Evolutionary conservation across 179 eudicot species (phyloP).

Genomic region (Nepenthes alata): DNA sequence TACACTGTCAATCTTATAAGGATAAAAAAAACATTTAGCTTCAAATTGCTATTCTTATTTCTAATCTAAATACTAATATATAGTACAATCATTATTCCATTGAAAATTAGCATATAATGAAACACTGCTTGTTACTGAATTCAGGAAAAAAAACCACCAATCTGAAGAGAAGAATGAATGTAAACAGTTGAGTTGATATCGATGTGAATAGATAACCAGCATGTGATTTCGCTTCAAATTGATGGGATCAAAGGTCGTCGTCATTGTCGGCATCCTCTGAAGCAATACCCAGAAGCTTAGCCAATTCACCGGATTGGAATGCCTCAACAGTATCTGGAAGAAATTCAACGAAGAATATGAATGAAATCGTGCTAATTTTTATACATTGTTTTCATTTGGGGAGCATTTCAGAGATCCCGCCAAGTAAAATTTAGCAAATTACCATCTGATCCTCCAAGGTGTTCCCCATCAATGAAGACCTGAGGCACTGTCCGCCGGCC

Average conservation of each 20-base stretch:
- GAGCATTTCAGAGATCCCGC: neutral
- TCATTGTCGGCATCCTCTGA: conserved; percentile 29
- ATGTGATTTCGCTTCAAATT: neutral
- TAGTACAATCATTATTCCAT: too few relatives aligned
- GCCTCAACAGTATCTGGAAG: conserved; percentile 72
- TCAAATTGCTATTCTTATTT: too few relatives aligned
- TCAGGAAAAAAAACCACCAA: too few relatives aligned
- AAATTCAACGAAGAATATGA: neutral
- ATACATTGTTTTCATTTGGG: too few relatives aligned
- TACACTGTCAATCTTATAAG: too few relatives aligned
- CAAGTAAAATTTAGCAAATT: conserved; percentile 9
- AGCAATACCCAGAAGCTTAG: conserved; percentile 60
- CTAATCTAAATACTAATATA: too few relatives aligned
- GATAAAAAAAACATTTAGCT: too few relatives aligned
- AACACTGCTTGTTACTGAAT: too few relatives aligned
- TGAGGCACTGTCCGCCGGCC: conserved; percentile 95
- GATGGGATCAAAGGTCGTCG: conserved; percentile 6
- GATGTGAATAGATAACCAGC: neutral
- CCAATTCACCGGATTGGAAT: conserved; percentile 65
- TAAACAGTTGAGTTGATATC: neutral
- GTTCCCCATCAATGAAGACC: conserved; percentile 86
- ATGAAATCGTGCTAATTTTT: too few relatives aligned
- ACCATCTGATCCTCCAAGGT: conserved; percentile 99
- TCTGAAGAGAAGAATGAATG: too few relatives aligned
- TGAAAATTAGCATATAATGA: too few relatives aligned